Conservation (phyloP, 2,329 filamentous ascomycete genomes). For the Claviceps lovelessii region DNA sequence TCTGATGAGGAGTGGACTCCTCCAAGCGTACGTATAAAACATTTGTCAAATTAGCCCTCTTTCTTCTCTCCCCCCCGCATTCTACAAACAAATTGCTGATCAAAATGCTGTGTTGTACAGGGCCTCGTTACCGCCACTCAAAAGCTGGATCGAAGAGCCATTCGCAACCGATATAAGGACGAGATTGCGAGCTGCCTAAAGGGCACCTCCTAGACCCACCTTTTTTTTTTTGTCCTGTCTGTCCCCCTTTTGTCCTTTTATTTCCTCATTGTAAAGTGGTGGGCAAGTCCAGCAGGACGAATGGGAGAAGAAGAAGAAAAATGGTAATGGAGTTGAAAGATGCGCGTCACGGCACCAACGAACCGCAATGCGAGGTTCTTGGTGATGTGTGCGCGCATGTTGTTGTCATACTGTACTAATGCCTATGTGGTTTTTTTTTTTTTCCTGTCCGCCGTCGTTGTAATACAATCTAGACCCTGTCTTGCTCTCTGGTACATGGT, state of each 20-base stretch:
- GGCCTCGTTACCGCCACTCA: constrained; percentile 47
- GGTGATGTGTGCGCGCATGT: too few species aligned
- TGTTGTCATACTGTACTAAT: too few species aligned
- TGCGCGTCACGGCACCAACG: too few species aligned
- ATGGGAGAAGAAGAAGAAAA: too few species aligned
- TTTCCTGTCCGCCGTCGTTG: too few species aligned
- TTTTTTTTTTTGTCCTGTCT: too few species aligned
- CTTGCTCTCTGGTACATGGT: too few species aligned
- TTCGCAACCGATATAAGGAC: constrained; percentile 35
- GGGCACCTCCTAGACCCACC: constrained; percentile 7
- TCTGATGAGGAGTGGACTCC: constrained; percentile 83
- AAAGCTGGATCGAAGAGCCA: constrained; percentile 41
- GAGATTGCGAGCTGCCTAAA: constrained; percentile 33
- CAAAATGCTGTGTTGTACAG: constrained; percentile 20
- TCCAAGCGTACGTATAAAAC: constrained; percentile 50
- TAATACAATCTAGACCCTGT: too few species aligned
- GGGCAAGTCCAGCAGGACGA: too few species aligned
- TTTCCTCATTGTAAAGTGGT: background rate
- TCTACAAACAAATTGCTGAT: background rate
- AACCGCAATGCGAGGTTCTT: background rate
- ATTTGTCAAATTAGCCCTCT: background rate
- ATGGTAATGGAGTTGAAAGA: too few species aligned
- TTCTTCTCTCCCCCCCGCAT: too few species aligned
- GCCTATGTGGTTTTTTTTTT: too few species aligned
- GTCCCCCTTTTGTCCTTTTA: background rate